phyloP scores from a whole-genome alignment of 371 early-diverging fungal genomes.

The Rhizopus arrhizus region DNA sequence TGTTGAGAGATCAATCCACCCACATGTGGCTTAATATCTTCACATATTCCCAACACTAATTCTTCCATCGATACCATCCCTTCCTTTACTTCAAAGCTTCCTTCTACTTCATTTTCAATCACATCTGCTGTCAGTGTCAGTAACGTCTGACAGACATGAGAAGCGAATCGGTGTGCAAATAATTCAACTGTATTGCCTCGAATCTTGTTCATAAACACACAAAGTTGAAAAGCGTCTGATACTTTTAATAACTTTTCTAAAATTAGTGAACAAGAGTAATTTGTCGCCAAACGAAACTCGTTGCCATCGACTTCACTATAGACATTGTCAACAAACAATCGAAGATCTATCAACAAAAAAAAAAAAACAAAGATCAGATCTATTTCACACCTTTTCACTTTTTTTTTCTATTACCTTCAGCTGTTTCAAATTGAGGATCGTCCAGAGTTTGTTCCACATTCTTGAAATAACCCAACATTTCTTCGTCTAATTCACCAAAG shows the following conservation, averaged over 20 bases:
- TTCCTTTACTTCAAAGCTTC: slow-evolving; percentile 34
- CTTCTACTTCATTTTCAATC: slow-evolving; percentile 71
- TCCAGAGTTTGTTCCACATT: slow-evolving; percentile 75
- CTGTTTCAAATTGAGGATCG: slow-evolving; percentile 66
- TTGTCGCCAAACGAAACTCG: slow-evolving; percentile 72
- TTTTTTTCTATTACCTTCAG: slow-evolving; percentile 57
- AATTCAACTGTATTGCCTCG: slow-evolving; percentile 69
- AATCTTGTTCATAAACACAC: slow-evolving; percentile 69
- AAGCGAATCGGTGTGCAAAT: slow-evolving; percentile 82
- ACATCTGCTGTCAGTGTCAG: slow-evolving; percentile 72
- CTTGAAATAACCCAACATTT: slow-evolving; percentile 73
- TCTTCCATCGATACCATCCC: slow-evolving; percentile 70
- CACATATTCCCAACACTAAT: slow-evolving; percentile 62
- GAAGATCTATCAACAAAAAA: slow-evolving; percentile 52
- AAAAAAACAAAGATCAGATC: not conserved
- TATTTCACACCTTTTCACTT: not conserved
- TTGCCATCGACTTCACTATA: slow-evolving; percentile 78
- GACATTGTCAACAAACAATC: slow-evolving; percentile 76
- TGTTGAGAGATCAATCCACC: slow-evolving; percentile 68
- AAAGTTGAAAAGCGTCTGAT: slow-evolving; percentile 74
- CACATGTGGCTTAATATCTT: slow-evolving; percentile 68
- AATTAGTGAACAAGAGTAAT: slow-evolving; percentile 77
- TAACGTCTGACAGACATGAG: slow-evolving; percentile 83
- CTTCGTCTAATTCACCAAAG: slow-evolving; percentile 69
- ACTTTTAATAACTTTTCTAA: slow-evolving; percentile 77